Evolutionary conservation across 192 early-diverging fungal genomes (phyloP).

Genomic region (Funneliformis mosseae): DNA sequence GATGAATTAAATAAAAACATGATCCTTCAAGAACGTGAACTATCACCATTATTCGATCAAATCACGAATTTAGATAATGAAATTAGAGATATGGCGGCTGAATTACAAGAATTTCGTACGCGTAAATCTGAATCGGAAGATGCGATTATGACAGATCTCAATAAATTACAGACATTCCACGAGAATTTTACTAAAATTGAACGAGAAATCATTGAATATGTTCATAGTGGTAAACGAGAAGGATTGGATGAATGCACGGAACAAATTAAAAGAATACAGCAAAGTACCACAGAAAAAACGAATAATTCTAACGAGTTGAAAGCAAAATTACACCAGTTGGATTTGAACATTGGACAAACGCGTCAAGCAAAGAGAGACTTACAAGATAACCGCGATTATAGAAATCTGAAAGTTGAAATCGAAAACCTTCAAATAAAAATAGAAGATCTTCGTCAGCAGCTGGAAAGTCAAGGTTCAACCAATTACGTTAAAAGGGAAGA

Average conservation of each 20-base stretch:
- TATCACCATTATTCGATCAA: neutral
- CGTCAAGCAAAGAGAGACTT: conserved; percentile 47
- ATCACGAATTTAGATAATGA: neutral
- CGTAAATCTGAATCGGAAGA: neutral
- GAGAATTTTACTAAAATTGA: neutral
- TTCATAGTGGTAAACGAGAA: neutral
- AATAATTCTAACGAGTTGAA: conserved; percentile 36
- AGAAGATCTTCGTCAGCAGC: neutral
- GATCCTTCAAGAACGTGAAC: neutral
- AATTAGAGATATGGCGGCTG: neutral
- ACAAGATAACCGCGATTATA: conserved; percentile 49
- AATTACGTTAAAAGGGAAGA: conserved; percentile 38
- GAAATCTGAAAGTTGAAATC: conserved; percentile 38
- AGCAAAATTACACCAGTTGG: conserved; percentile 39
- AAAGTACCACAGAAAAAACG: conserved; percentile 12
- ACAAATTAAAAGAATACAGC: neutral
- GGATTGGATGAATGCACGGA: neutral
- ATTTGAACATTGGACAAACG: conserved; percentile 40
- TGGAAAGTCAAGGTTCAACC: neutral
- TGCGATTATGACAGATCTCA: neutral
- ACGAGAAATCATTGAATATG: neutral
- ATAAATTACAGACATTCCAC: neutral
- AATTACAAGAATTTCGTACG: neutral
- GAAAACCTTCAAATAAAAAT: conserved; percentile 46
- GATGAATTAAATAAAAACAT: neutral